Evolutionary conservation across 2,329 filamentous ascomycete genomes (phyloP), one percentile per base, ranked within the genome.

Genomic region (Sarocladium oryzae): DNA sequence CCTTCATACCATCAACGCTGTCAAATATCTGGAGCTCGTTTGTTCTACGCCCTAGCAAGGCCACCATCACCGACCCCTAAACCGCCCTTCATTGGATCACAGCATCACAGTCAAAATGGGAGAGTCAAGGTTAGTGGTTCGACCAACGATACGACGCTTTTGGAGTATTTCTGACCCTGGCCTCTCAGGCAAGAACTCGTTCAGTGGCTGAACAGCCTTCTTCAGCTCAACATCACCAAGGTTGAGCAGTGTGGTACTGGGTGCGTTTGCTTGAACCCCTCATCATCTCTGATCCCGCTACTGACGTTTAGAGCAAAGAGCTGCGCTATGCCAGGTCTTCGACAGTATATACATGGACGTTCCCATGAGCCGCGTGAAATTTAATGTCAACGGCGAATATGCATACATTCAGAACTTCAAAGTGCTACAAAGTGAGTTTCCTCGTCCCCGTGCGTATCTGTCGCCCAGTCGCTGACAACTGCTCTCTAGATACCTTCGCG

Each of bases 321-420:
- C 93, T 60, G 92, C 92, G 45, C 81, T 96, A 56, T 99, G 93
- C 76, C 93, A 99, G 74, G 83, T 99, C 63, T 96, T 96, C 70
- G 93, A 99, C 76, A 96, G 90, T 70, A 96, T 99, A 76, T 97
- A 90, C 77, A 83, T 82, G 74, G 93, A 99, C 69, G 79, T 97
- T 30, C 90, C 92, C 59, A 97, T 99, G 93, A 78, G 84, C 58
- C 84, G 89, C 61, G 92, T 99, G 74, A 96, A 96, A 75, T 99
- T 99, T 80, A 96, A 96, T 67, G 92, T 92, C 64, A 96, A 91
- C 72, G 86, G 85, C 60, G 93, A 99, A 77, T 97, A 96, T 71
- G 88, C 89, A 59, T 99, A 99, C 70, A 83, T 97, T 55, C 89
- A 96, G 73, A 99, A 99, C 70, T 99, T 96, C 80, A 99, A 99